These are phyloP conservation scores for Fusarium pininemorale DNA, from an alignment of 2,329 filamentous ascomycete genomes.

Conservation along the genomic window DNA sequence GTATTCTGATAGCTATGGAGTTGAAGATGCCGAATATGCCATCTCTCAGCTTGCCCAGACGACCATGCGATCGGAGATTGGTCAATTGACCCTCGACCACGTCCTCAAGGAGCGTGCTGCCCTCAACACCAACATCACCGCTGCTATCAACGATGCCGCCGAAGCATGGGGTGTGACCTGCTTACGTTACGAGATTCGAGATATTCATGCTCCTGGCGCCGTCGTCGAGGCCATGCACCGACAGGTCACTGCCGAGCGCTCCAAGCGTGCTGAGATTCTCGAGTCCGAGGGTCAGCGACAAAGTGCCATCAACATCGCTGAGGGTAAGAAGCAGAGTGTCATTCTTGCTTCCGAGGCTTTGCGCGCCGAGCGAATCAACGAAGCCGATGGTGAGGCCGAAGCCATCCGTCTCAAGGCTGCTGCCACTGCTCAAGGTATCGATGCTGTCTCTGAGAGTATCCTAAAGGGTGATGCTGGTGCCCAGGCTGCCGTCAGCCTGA, in stretches of 20 bases:
- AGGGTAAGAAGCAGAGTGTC: constrained; percentile 95
- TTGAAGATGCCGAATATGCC: constrained; percentile 98
- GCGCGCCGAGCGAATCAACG: constrained; percentile 91
- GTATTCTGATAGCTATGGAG: constrained; percentile 77
- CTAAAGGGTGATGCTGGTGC: constrained; percentile 77
- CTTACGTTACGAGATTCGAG: constrained; percentile 95
- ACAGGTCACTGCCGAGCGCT: constrained; percentile 95
- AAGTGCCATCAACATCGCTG: constrained; percentile 97
- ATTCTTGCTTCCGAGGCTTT: constrained; percentile 95
- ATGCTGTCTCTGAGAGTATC: constrained; percentile 82
- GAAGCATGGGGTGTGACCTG: constrained; percentile 97
- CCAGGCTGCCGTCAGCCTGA: constrained; percentile 84
- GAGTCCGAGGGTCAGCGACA: constrained; percentile 97
- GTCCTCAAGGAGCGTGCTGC: constrained; percentile 96
- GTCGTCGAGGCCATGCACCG: constrained; percentile 99
- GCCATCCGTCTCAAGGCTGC: constrained; percentile 87
- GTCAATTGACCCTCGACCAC: constrained; percentile 94
- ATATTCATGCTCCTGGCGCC: constrained; percentile 93
- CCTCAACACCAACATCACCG: constrained; percentile 98
- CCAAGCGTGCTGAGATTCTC: constrained; percentile 96
- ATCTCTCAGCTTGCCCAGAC: constrained; percentile 98
- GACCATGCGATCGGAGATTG: constrained; percentile 98
- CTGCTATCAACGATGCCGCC: constrained; percentile 96
- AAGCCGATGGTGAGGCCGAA: constrained; percentile 90
- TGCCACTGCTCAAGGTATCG: constrained; percentile 89